phyloP scores from a whole-genome alignment of 164 flowering plant species.

The Malania oleifera region DNA sequence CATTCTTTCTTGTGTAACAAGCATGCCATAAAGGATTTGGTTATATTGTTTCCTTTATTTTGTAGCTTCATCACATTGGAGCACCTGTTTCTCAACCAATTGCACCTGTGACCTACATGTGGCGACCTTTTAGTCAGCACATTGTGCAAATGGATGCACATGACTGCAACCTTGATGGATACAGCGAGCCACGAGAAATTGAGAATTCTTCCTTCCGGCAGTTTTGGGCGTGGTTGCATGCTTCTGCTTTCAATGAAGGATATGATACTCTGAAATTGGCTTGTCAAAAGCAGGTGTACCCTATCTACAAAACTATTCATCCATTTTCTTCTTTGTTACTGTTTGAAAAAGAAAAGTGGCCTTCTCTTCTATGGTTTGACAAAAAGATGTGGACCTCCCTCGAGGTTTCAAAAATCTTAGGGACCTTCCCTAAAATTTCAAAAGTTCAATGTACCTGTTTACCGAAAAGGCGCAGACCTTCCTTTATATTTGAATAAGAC shows the following conservation, averaged over 20 bases:
- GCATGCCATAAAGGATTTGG: slow-evolving; percentile 1
- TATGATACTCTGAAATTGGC: slow-evolving; percentile 50
- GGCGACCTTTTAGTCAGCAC: slow-evolving; percentile 45
- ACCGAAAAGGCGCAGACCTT: too few relatives aligned
- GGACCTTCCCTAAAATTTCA: too few relatives aligned
- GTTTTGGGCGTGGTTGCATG: slow-evolving; percentile 88
- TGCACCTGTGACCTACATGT: slow-evolving; percentile 88
- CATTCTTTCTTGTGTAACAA: background rate
- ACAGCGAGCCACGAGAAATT: slow-evolving; percentile 6
- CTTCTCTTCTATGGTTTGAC: too few relatives aligned
- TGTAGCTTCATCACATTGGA: slow-evolving; percentile 78
- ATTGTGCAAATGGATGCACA: slow-evolving; percentile 14
- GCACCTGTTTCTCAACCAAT: slow-evolving; percentile 38
- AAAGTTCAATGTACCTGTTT: too few relatives aligned
- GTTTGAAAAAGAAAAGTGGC: too few relatives aligned
- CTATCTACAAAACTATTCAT: background rate
- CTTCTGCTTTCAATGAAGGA: slow-evolving; percentile 72
- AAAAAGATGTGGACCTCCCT: too few relatives aligned
- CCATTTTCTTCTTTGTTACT: too few relatives aligned
- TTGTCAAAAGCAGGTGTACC: slow-evolving; percentile 53
- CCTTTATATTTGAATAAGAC: too few relatives aligned
- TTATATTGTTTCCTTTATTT: slow-evolving; percentile 1
- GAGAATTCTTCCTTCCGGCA: slow-evolving; percentile 37
- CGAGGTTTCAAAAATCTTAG: too few relatives aligned
- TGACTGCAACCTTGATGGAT: slow-evolving; percentile 9